Base-by-base conservation (phyloP, 2,329 filamentous ascomycete species). In the Capronia epimyces region DNA sequence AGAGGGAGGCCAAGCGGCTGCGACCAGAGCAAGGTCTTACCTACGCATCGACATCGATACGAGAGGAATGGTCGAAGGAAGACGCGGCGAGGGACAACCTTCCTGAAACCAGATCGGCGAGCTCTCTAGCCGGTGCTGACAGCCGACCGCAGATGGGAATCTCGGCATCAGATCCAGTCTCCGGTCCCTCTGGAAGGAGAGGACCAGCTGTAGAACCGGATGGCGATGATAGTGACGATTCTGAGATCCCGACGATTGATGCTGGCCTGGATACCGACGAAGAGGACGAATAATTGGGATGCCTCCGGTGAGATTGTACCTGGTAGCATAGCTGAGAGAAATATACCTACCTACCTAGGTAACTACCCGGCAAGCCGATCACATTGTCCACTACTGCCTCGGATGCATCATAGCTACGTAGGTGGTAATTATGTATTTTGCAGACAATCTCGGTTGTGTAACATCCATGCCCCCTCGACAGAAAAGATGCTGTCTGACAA, bases 241-340 rank as follows among this genome's bases (percentile, higher is more conserved):
- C 74, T 55, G 75, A 75, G 47, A 69, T 76, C 54, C 75, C 75
- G 1, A 67, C 70, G 24, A 64, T 77, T 34, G 69, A 74, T 51
- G 60, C 73, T n/a, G 71, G 71, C 15, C 59, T 70, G n/a, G 72
- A 73, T 56, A 72, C 71, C 3, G 70, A 71, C 42, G 70, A 73
- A 22, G 71, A 73, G 25, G 71, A 72, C 3, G 69, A 73, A 6
- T 66, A 69, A n/a, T n/a, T n/a, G n/a, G 22, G 40, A 43, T 25
- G 40, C 25, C 8, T 18, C 5, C 6, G 21, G 25, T 4, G 20
- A 25, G 16, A 10, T 6, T 12, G 36, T 20, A 20, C 7, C 18
- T 4, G 8, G 36, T 18, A 18, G 16, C 9, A 34, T 27, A 27
- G 25, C 25, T 6, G 25, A 5, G 29, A 27, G 24, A 27, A 27